Conservation (phyloP, 768 basidiomycete species). For the Lactifluus rugatus region DNA sequence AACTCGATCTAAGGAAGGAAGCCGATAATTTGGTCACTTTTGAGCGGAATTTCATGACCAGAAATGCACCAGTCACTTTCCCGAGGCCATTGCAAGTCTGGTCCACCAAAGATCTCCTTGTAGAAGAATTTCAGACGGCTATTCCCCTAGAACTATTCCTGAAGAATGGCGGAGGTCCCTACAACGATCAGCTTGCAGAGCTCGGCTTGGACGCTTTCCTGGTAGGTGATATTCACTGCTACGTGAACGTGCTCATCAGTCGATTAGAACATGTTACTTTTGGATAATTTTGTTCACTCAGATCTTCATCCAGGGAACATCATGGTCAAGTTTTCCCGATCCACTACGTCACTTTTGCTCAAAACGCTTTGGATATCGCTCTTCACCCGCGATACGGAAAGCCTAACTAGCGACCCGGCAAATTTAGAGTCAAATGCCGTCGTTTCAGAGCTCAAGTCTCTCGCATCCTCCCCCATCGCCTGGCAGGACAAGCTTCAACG, state of each 20-base stretch:
- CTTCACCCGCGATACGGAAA: conserved; percentile 31
- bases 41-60: conserved; percentile 73
- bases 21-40: conserved; percentile 80
- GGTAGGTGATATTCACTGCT: conserved; percentile 36
- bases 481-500: conserved; percentile 64
- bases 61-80: conserved; percentile 79
- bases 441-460: conserved; percentile 55
- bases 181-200: conserved; percentile 80
- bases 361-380: conserved; percentile 47
- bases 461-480: conserved; percentile 45
- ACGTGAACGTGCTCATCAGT: conserved; percentile 7
- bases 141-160: conserved; percentile 82
- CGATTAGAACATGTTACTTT: conserved; percentile 84
- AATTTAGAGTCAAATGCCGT: conserved; percentile 33
- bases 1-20: conserved; percentile 85
- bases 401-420: conserved; percentile 1
- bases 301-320: conserved; percentile 93
- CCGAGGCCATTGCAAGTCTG: conserved; percentile 77
- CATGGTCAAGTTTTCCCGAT: conserved; percentile 94
- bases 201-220: conserved; percentile 92
- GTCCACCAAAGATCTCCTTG: conserved; percentile 72
- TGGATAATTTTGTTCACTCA: conserved; percentile 96
- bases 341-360: conserved; percentile 55
- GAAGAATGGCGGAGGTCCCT: conserved; percentile 85
- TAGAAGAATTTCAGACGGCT: conserved; percentile 93